A percentile compares a stretch with the other conserved stretches of the same genome.
Conservation (phyloP, 2,329 filamentous ascomycete species). For the Colletotrichum karsti region DNA sequence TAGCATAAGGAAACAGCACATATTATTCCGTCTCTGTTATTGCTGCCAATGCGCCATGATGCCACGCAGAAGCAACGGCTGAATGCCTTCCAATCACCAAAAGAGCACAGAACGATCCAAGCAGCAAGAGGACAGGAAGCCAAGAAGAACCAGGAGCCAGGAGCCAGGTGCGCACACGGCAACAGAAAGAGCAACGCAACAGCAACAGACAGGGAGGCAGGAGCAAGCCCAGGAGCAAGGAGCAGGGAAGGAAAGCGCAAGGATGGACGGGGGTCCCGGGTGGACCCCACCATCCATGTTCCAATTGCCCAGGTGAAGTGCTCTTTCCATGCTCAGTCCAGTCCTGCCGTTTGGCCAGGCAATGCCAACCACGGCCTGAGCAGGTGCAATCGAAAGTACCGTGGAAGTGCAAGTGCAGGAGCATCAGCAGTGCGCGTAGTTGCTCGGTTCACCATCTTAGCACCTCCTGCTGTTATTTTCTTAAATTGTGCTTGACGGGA, state of each 20-base stretch:
- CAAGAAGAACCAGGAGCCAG: neutral
- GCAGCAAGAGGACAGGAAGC: too few species aligned
- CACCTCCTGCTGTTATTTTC: neutral
- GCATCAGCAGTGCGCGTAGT: conserved; percentile 9
- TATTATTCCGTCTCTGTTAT: too few species aligned
- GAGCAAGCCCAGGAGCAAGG: neutral
- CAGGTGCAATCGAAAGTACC: neutral
- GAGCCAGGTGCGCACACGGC: too few species aligned
- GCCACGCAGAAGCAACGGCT: neutral
- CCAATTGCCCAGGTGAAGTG: too few species aligned
- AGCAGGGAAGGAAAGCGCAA: neutral
- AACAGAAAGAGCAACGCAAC: too few species aligned
- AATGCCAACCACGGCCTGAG: neutral
- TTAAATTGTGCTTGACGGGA: conserved; percentile 1
- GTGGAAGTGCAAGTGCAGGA: neutral
- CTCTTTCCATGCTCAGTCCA: neutral
- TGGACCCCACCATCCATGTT: neutral
- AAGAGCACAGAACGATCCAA: neutral
- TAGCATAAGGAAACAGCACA: neutral
- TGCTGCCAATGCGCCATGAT: too few species aligned
- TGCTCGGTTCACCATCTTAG: conserved; percentile 10
- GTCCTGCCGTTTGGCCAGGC: neutral
- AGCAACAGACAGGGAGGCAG: neutral
- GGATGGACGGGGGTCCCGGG: neutral
- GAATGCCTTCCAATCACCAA: neutral